Percentiles rank a stretch among this genome's conserved stretches.
Conservation (phyloP, 805 yeast genomes). For the Saccharomycopsis sp. region DNA sequence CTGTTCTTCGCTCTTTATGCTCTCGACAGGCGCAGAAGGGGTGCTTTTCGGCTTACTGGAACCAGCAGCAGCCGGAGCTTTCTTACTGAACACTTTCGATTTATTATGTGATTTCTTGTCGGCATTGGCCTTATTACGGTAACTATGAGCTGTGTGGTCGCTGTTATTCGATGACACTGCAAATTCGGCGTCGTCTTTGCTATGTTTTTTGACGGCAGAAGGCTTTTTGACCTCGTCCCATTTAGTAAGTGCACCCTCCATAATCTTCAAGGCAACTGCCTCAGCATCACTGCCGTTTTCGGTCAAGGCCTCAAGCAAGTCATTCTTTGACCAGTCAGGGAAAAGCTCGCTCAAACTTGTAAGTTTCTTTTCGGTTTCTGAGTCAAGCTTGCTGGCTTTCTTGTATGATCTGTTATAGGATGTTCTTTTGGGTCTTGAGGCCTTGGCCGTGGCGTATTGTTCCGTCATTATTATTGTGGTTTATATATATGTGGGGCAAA, state of each 20-base stretch:
- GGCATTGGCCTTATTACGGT: conserved; percentile 11
- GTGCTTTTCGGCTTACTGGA: conserved; percentile 23
- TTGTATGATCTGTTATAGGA: background rate
- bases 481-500: too few relatives aligned
- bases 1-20: too few relatives aligned
- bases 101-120: conserved; percentile 14
- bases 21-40: too few relatives aligned
- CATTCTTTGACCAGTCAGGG: conserved; percentile 91
- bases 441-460: background rate
- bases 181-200: conserved; percentile 20
- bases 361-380: conserved; percentile 35
- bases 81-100: conserved; percentile 15
- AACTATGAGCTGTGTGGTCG: conserved; percentile 22
- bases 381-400: conserved; percentile 24
- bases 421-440: background rate
- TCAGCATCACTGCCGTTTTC: conserved; percentile 73
- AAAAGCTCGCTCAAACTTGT: conserved; percentile 72
- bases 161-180: conserved; percentile 24
- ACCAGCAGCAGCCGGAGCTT: conserved; percentile 23
- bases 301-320: conserved; percentile 63
- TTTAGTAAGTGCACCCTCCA: conserved; percentile 81
- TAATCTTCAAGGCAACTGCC: conserved; percentile 76
- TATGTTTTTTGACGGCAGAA: conserved; percentile 47
- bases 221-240: conserved; percentile 89
- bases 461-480: background rate